Conservation (phyloP, 2,329 filamentous ascomycete species). For the Alternaria hordeiaustralica region DNA sequence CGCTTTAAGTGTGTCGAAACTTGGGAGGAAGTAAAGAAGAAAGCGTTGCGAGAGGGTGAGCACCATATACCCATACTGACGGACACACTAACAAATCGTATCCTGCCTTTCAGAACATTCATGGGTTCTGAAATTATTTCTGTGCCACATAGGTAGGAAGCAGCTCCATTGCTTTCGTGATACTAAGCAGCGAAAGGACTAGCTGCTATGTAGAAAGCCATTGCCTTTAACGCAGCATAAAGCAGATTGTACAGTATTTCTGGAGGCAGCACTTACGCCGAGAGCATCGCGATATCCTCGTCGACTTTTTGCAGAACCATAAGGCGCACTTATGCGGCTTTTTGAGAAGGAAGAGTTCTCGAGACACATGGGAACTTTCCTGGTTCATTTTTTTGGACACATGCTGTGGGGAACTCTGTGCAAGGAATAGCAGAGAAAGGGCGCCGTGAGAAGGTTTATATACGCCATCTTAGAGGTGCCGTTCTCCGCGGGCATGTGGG, state of each 20-base stretch:
- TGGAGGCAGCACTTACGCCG: fast-evolving
- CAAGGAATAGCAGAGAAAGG: too few species aligned
- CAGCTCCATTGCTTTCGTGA: not conserved
- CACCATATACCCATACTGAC: not conserved
- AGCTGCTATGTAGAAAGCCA: fast-evolving
- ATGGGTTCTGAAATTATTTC: too few species aligned
- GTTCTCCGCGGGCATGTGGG: too few species aligned
- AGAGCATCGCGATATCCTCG: not conserved
- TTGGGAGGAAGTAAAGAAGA: not conserved
- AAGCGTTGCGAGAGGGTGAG: not conserved
- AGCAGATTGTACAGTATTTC: not conserved
- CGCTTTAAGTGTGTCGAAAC: not conserved
- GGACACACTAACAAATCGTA: too few species aligned
- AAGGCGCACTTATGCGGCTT: too few species aligned
- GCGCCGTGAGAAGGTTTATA: not conserved
- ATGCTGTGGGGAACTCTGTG: too few species aligned
- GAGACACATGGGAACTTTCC: too few species aligned
- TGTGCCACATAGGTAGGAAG: not conserved
- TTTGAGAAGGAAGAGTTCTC: too few species aligned
- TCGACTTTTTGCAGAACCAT: not conserved
- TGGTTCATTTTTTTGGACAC: too few species aligned
- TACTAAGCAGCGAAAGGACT: not conserved
- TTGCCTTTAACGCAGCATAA: not conserved
- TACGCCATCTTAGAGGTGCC: not conserved
- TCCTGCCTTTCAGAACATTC: too few species aligned